Base-by-base conservation (phyloP, 2,329 filamentous ascomycete species). In the Aspergillus glaucus region DNA sequence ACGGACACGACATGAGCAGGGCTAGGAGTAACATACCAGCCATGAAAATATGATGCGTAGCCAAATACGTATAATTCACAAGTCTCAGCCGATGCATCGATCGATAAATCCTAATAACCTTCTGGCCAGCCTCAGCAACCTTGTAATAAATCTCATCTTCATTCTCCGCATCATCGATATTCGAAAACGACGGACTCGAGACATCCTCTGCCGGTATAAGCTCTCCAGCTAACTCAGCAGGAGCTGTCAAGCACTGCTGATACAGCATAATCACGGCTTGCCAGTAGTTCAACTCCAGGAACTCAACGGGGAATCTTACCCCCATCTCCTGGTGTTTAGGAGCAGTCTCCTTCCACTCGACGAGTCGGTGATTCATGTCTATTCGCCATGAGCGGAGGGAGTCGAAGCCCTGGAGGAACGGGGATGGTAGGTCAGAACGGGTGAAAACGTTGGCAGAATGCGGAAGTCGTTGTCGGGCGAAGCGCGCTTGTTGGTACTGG, bases 41-140 rank as follows among this genome's bases (percentile, higher is more conserved):
- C 87, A 95, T 96, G 72, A 97, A 97, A 6, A 97, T 77, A 69
- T 97, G 91, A 65, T 97, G 92, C 0, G 93, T 96, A 2, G 93
- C 91, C 47, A 97, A 74, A 67, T 94, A 97, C 0, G 92, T 97
- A 65, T 96, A 95, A 69, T 95, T 97, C 47, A 97, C 92, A 37
- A 96, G 78, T 46, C 89, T 86, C 49, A 89, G 82, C 8, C 91
- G 78, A 68, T 97, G 92, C 51, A 97, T 75, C 63, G 95, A 88
- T 46, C 92, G 79, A 68, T 97, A 97, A 32, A 96, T 79, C 52
- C 91, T 87, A 63, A 97, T 72, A 2, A 96, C 92, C 70, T 88
- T 93, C 67, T 95, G 91, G 0, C 92, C 92, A 28, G 92, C 92
- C 70, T 96, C 91, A 0, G 93, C 93, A 24, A 96, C 89, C 69